Evolutionary conservation across 805 yeast species (phyloP).

Genomic region (Candida rishiriensis): DNA sequence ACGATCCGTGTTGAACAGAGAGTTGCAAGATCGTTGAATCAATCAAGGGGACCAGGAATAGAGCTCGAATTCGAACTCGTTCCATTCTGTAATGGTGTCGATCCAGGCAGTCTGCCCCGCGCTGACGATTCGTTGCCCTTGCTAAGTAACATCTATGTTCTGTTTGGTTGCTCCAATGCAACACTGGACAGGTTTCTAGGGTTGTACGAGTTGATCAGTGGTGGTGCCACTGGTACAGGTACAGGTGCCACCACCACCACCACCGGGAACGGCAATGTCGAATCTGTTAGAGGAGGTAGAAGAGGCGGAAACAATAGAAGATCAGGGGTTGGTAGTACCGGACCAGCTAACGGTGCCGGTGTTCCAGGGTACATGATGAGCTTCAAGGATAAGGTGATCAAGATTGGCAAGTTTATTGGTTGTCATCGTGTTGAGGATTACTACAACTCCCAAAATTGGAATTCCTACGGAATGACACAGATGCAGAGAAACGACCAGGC

Average conservation of each 20-base stretch:
- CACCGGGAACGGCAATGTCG: not conserved
- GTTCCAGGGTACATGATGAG: constrained; percentile 3
- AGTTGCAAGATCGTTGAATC: constrained; percentile 21
- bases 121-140: constrained; percentile 22
- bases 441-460: constrained; percentile 2
- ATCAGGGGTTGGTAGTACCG: constrained; percentile 1
- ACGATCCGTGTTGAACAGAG: constrained; percentile 26
- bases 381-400: constrained; percentile 21
- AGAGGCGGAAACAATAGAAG: not conserved
- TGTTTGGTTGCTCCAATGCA: constrained; percentile 20
- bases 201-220: constrained; percentile 14
- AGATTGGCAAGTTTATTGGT: constrained; percentile 28
- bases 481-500: too few relatives aligned
- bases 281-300: not conserved
- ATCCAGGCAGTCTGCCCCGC: constrained; percentile 12
- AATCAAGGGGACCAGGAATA: constrained; percentile 27
- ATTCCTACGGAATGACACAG: too few relatives aligned
- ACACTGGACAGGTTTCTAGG: constrained; percentile 17
- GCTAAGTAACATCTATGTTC: constrained; percentile 19
- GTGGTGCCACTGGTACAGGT: not conserved
- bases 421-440: constrained; percentile 28
- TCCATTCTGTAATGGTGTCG: constrained; percentile 23
- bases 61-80: constrained; percentile 27
- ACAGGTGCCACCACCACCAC: too few relatives aligned
- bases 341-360: too few relatives aligned